Evolutionary conservation across 2,329 filamentous ascomycete genomes (phyloP), one percentile per base, ranked within the genome.

Genomic region (Colletotrichum agaves): DNA sequence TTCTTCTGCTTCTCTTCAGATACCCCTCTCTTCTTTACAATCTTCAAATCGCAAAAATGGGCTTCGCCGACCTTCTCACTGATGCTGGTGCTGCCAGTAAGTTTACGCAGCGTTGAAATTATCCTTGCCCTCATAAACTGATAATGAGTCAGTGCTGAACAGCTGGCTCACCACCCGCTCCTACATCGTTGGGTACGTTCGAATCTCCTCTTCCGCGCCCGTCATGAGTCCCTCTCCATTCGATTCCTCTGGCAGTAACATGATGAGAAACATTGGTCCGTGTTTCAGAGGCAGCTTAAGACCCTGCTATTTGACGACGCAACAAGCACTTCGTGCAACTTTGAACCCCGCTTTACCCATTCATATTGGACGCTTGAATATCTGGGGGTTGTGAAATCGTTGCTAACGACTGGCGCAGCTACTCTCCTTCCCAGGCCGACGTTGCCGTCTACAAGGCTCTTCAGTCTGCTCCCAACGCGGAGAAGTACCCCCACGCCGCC

Each of bases 251-350:
- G 61, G 65, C 61, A 60, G n/a, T 72, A 80, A 75, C 73, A 86
- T 91, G 92, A 94, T 94, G 92, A 94, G 86, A 91, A 87, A 85
- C 85, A 90, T 94, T 94, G 91, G 93, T 95, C 93, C 92, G 92
- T 95, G 92, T 96, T 95, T 90, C 93, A 88, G 91, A 95, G 79
- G 91, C 90, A 90, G 91, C 88, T 87, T 93, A 92, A 95, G 95
- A 92, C 94, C 91, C 92, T 91, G 90, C 89, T 82, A 84, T 79
- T 87, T 91, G 93, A 93, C 87, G 92, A 93, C 85, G 82, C 81
- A 84, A 85, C 87, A 87, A 90, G 89, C 85, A 90, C 77, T 76
- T 70, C 76, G 87, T 91, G 91, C 91, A 92, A 80, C 86, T 93
- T 92, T 94, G 91, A 93, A 67, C 61, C 46, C 27, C 43, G 66